Conservation (phyloP, 225 moss, liverwort and hornwort species). For the Thuidium tamariscinum region DNA sequence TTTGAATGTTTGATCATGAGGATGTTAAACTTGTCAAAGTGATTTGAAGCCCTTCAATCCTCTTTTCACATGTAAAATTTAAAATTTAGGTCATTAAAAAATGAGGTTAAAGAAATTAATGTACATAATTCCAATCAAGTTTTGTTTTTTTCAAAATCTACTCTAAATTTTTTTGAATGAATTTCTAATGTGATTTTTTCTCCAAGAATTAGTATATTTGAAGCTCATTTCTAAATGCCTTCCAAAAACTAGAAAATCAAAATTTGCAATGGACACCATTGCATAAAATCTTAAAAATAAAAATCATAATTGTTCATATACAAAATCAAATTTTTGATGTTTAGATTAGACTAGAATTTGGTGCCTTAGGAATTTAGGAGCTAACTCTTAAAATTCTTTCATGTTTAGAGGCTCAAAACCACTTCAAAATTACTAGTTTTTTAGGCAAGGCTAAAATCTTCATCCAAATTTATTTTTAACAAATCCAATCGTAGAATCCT, state of each 20-base stretch:
- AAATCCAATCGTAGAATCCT: too few species aligned
- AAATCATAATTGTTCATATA: background rate
- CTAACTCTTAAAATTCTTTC: too few species aligned
- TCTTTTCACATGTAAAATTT: background rate
- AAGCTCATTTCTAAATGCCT: background rate
- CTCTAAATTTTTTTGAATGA: background rate
- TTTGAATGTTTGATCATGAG: background rate
- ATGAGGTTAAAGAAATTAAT: background rate
- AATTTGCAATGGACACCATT: background rate
- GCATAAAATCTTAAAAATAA: background rate
- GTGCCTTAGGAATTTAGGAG: too few species aligned
- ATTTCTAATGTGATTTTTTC: background rate
- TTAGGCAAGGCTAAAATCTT: too few species aligned
- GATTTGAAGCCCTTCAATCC: background rate
- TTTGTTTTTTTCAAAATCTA: too few species aligned
- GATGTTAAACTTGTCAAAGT: background rate
- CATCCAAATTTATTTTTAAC: too few species aligned
- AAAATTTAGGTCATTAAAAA: background rate
- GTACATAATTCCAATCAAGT: background rate
- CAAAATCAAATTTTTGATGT: background rate
- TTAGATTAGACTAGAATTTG: background rate
- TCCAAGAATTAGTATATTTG: background rate
- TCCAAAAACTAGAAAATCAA: fast-evolving
- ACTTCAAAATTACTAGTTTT: too few species aligned
- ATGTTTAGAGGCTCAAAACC: too few species aligned